Percentiles rank a stretch among this genome's conserved stretches.
These are phyloP conservation scores for Mucor irregularis DNA, from an alignment of 371 early-diverging fungal genomes.

Conservation along the genomic window DNA sequence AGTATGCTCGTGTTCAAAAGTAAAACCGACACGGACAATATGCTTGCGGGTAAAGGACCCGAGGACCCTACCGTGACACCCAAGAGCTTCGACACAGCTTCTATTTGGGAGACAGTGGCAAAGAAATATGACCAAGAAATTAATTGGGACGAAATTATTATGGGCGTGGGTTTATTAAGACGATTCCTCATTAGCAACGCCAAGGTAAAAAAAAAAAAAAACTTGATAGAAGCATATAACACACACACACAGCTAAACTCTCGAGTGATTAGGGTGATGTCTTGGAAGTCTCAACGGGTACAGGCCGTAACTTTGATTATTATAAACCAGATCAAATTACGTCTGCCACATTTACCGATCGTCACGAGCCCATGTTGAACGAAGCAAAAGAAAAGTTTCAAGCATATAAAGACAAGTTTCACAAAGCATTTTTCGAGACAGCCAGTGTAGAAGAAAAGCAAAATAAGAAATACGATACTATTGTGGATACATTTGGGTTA, in stretches of 20 bases:
- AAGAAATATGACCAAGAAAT: constrained; percentile 63
- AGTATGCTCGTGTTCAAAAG: constrained; percentile 52
- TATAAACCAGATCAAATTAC: constrained; percentile 46
- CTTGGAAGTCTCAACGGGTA: constrained; percentile 69
- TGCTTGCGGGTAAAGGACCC: constrained; percentile 3
- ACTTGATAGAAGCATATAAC: not conserved
- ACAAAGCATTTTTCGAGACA: constrained; percentile 31
- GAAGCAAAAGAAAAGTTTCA: constrained; percentile 51
- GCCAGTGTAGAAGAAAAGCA: constrained; percentile 40
- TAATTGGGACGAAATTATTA: constrained; percentile 66
- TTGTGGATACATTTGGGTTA: constrained; percentile 82
- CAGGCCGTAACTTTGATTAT: constrained; percentile 70
- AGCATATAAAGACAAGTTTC: constrained; percentile 35
- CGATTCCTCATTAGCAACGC: constrained; percentile 55
- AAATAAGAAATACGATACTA: constrained; percentile 60
- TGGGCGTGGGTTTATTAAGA: constrained; percentile 62
- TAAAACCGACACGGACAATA: constrained; percentile 32
- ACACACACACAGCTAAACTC: not conserved
- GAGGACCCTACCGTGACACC: constrained; percentile 26
- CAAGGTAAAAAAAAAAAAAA: constrained; percentile 26
- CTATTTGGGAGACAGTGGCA: constrained; percentile 54
- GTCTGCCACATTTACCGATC: constrained; percentile 62
- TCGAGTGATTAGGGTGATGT: constrained; percentile 48
- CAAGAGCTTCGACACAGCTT: constrained; percentile 40
- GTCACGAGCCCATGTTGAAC: constrained; percentile 59